Base-by-base conservation (phyloP, 2,329 filamentous ascomycete species). In the Venturia effusa region DNA sequence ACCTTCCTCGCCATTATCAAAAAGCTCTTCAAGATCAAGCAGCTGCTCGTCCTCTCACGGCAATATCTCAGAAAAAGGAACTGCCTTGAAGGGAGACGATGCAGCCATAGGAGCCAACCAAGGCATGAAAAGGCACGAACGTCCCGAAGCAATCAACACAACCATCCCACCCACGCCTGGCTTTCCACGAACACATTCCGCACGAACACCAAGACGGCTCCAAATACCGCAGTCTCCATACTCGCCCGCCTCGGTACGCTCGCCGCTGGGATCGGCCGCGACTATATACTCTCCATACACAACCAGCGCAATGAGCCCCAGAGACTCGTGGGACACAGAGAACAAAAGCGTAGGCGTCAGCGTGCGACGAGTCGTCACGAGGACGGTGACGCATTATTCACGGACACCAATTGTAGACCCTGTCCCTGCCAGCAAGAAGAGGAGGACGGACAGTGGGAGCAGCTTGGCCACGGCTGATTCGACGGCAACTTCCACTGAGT, bases 321-420 rank as follows among this genome's bases (percentile, higher is more conserved):
- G 89, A 67, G 89, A 94, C 73, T 92, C 89, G 89, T 87, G 89
- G 65, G 77, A 85, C 6, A 87, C 88, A 8, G 81, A 87, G 69
- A 81, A 76, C 69, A 77, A 84, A 61, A 86, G 85, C 69, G 81
- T 84, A 66, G 87, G 78, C 19, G 83, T 87, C 63, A 86, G 82
- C 71, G 91, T 97, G 65, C 82, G 90, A 63, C 92, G 97, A 74
- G 91, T 97, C 4, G 89, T 97, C 62, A 97, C 92, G n/a, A 84
- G 92, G 69, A 97, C 92, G 19, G 90, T 96, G 66, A 96, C 90
- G 48, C 96, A 95, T 76, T 96, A 90, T 70, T 77, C 80, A 62
- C 75, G 63, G 72, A 76, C 59, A 72, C 70, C 62, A 71, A 72
- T 65, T 72, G 62, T 97, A 78, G 89, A 92, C 68, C 90, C 92